phyloP scores from a whole-genome alignment of 257 asterid genomes.

The Solanum etuberosum region DNA sequence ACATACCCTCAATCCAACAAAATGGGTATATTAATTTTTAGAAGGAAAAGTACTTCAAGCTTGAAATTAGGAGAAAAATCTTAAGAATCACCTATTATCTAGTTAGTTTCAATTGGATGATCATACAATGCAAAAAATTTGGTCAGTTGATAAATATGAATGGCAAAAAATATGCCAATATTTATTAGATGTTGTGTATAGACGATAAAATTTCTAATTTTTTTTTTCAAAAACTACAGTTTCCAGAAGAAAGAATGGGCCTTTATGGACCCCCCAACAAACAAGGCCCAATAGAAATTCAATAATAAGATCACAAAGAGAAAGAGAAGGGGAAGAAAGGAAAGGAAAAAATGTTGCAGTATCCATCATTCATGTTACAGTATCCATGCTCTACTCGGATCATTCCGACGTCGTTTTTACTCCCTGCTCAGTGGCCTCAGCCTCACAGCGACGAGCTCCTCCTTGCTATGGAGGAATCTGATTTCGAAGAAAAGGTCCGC shows the following conservation, averaged over 20 bases:
- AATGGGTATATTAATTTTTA: not conserved
- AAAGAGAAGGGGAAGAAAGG: not conserved
- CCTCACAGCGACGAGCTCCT: conserved; percentile 80
- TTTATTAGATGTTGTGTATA: not conserved
- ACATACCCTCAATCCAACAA: not conserved
- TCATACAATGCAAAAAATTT: not conserved
- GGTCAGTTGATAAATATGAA: not conserved
- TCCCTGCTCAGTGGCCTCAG: conserved; percentile 82
- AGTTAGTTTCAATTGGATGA: not conserved
- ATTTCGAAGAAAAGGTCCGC: conserved; percentile 75
- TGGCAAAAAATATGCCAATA: not conserved
- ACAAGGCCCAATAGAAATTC: not conserved
- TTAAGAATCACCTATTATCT: not conserved
- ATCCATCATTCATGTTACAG: conserved; percentile 71
- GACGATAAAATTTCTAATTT: not conserved
- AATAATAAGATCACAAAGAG: not conserved
- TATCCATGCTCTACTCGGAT: conserved; percentile 68
- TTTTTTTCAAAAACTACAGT: not conserved
- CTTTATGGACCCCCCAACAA: not conserved
- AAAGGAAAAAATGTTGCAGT: conserved; percentile 41
- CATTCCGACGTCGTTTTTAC: conserved; percentile 74
- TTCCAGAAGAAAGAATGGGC: not conserved
- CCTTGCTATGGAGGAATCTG: conserved; percentile 84
- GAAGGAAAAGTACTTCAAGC: not conserved
- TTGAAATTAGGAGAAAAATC: not conserved